Base-by-base conservation (phyloP, 768 basidiomycete genomes). In the Cubamyces lactineus region DNA sequence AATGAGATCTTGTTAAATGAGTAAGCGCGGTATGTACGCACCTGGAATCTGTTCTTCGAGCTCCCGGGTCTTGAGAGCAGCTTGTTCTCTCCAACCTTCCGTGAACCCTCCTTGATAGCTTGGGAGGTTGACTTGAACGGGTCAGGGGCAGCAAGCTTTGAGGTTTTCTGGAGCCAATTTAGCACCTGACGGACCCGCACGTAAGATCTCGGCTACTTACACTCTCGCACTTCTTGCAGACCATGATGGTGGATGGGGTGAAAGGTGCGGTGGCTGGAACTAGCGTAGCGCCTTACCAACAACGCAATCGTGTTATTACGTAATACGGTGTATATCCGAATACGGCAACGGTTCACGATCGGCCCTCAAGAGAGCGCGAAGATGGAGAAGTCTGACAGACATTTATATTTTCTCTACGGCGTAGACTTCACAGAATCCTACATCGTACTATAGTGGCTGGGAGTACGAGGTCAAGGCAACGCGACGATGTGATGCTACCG, bases 91-190 rank as follows among this genome's bases (percentile, higher is more conserved):
- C 72, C 72, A 42, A 94, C 83, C 74, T 83, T 92, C 64, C 92
- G 83, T 30, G 86, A 84, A 50, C 91, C 91, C 17, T 88, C 88
- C 77, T 89, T 92, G 76, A 92, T 88, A 65, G 86, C 85, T 52
- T 77, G 76, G 2, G 89, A 86, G 48, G 88, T 87, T 12, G 91
- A 82, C 34, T 81, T 82, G 76, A 93, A 94, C 42, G 92, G 92
- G 77, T 94, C 92, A 49, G 92, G 93, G 3, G 92, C 92, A 58
- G 92, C 92, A 47, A 94, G 82, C 74, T 91, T 94, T 59, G 91
- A 93, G 57, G 92, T 84, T 92, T 94, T 94, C 92, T 94, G 66
- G 1, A 24, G 7, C 13, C 24, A 12, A 73, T 72, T 13, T 71
- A 69, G 69, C 66, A 73, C 61, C 56, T 39, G 64, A 59, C 43